These are phyloP conservation scores for Atalantia buxifolia DNA, from an alignment of 345 rosid species.

Conservation along the genomic window DNA sequence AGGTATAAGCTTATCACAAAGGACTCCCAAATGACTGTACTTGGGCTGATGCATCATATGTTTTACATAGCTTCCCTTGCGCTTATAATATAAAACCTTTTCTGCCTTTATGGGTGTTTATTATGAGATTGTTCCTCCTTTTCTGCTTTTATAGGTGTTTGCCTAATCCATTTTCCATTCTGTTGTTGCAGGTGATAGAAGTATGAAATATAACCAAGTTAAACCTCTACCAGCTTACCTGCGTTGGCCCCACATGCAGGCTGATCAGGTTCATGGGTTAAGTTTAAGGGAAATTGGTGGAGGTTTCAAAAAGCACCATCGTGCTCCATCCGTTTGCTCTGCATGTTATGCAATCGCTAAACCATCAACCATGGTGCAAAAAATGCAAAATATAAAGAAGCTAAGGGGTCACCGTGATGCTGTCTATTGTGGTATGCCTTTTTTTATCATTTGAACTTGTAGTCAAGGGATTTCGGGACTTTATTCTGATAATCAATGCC, in stretches of 20 bases:
- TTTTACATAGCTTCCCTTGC: not conserved
- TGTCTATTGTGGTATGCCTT: conserved; percentile 87
- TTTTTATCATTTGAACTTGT: conserved; percentile 18
- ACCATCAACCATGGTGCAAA: conserved; percentile 87
- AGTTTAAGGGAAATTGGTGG: conserved; percentile 97
- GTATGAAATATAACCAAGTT: conserved; percentile 31
- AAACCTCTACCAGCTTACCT: conserved; percentile 57
- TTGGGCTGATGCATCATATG: not conserved
- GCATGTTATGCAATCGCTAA: conserved; percentile 93
- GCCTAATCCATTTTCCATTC: conserved; percentile 12
- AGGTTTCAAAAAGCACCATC: conserved; percentile 94
- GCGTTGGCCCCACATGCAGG: conserved; percentile 96
- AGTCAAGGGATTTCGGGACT: not conserved
- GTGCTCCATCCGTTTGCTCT: conserved; percentile 86
- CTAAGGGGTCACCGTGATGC: conserved; percentile 95
- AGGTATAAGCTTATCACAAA: not conserved
- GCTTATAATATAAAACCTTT: too few species aligned
- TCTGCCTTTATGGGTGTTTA: not conserved
- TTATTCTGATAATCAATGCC: not conserved
- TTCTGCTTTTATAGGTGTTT: not conserved
- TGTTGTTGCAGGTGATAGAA: conserved; percentile 44
- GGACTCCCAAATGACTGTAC: not conserved
- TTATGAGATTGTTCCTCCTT: not conserved
- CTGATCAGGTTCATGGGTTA: conserved; percentile 93
- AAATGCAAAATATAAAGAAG: conserved; percentile 89